Evolutionary conservation across 495 filamentous ascomycete species (phyloP), one percentile per base, ranked within the genome.

Genomic region (Massariosphaeria phaeospora): DNA sequence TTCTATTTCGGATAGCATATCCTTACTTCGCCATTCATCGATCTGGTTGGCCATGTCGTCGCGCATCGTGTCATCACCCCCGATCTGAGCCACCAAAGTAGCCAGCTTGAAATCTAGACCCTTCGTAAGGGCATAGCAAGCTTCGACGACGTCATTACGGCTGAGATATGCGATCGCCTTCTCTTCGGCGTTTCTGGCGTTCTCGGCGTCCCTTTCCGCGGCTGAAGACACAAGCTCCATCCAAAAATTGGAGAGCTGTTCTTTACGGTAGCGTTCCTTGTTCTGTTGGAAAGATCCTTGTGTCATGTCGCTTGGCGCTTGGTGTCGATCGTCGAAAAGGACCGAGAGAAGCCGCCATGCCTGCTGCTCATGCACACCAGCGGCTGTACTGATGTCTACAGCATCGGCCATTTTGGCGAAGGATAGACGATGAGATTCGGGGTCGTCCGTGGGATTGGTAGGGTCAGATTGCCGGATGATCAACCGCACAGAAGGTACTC

Each of bases 1-100:
- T n/a, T 74, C 83, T 68, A 96, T 85, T 67, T 98, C 93, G 10
- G 89, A 85, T 24, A 91, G 76, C 2, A 88, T 79, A 56, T 88
- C 84, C 34, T 84, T 79, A 13, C 86, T 80, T 29, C 82, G 80
- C 93, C 93, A 98, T 42, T 85, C 80, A 33, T 82, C 81, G 42
- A 98, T 76, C 68, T 98, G 93, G 29, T 79, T 74, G 18, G 73
- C 71, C 66, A 96, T 84, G 58, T 90, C 81, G 49, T 79, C 78
- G 53, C 79, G 80, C 31, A 81, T 79, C 24, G 69, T 71, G 25
- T 76, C 70, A 67, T 86, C 83, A 13, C 80, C 79, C 17, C 85
- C 86, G 62, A 96, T 84, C 68, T 88, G 82, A 6, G 93, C 76
- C 21, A 96, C 74, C 35, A 97, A 72, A 15, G 84, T 91, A 0